These are phyloP conservation scores for Bipolaris oryzae DNA, from an alignment of 2,329 filamentous ascomycete genomes.

Conservation along the genomic window DNA sequence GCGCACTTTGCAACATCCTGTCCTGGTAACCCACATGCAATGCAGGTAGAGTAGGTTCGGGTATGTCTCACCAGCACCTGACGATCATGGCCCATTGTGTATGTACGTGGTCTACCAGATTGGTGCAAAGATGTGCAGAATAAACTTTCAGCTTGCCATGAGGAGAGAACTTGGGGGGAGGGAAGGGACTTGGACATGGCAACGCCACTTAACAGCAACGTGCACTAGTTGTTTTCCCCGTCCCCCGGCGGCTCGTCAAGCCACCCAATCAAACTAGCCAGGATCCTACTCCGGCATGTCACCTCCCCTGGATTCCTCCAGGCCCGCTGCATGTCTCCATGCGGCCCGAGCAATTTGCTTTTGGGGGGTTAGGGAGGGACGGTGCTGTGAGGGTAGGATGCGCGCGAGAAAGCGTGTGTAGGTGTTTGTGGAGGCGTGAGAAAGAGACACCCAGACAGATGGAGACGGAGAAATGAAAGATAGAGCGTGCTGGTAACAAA, in stretches of 20 bases:
- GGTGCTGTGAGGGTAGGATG: too few relatives aligned
- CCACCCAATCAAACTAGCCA: constrained; percentile 15
- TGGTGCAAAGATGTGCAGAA: neutral
- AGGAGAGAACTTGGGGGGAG: neutral
- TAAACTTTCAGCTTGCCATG: neutral
- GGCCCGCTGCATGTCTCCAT: neutral
- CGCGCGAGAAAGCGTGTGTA: too few relatives aligned
- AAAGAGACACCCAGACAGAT: neutral
- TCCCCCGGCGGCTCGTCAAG: constrained; percentile 4
- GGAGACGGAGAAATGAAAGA: too few relatives aligned
- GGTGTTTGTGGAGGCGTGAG: neutral
- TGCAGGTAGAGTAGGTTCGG: too few relatives aligned
- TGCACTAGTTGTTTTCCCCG: constrained; percentile 4
- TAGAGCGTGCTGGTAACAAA: too few relatives aligned
- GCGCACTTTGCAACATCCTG: too few relatives aligned
- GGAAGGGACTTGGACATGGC: neutral
- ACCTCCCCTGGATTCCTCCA: neutral
- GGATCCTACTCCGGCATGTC: constrained; percentile 1
- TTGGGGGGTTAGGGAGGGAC: neutral
- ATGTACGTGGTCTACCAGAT: neutral
- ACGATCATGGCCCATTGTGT: neutral
- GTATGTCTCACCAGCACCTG: too few relatives aligned
- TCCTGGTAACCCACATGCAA: too few relatives aligned
- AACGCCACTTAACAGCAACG: constrained; percentile 1
- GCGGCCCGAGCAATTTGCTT: constrained; percentile 8